Evolutionary conservation across 495 filamentous ascomycete genomes (phyloP).

Genomic region (Daldinia caldariorum): DNA sequence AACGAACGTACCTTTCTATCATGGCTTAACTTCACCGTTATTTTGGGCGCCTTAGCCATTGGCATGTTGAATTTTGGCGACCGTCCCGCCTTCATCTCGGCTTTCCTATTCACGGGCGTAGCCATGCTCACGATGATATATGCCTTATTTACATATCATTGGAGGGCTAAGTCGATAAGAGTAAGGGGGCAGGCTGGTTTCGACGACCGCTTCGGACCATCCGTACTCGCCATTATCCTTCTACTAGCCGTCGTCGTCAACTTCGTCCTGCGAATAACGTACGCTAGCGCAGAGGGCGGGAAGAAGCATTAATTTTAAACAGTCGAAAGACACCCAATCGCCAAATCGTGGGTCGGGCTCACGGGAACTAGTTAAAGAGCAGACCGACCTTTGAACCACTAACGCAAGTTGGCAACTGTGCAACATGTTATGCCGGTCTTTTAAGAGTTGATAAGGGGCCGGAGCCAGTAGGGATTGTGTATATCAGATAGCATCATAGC

Average conservation of each 20-base stretch:
- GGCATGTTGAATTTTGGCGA: slow-evolving; percentile 99
- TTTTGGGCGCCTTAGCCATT: slow-evolving; percentile 93
- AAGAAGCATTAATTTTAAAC: slow-evolving; percentile 43
- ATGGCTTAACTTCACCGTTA: slow-evolving; percentile 99
- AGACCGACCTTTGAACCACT: background rate
- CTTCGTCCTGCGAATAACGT: slow-evolving; percentile 84
- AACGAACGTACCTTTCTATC: slow-evolving; percentile 99
- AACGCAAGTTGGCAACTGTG: background rate
- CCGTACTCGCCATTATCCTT: slow-evolving; percentile 83
- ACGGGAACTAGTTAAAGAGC: background rate
- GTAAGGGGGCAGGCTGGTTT: slow-evolving; percentile 92
- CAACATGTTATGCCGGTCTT: background rate
- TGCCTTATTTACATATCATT: slow-evolving; percentile 93
- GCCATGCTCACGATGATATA: slow-evolving; percentile 97
- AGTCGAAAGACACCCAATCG: background rate
- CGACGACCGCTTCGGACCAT: slow-evolving; percentile 94
- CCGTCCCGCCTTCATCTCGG: slow-evolving; percentile 87
- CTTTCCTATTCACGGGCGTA: slow-evolving; percentile 91
- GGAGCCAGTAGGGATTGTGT: slow-evolving; percentile 25
- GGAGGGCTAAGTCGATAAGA: slow-evolving; percentile 92
- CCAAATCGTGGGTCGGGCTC: background rate
- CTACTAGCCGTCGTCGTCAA: slow-evolving; percentile 90
- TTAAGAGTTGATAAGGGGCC: background rate
- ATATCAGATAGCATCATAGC: slow-evolving; percentile 35
- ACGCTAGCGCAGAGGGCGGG: slow-evolving; percentile 52